Conservation (phyloP, 2,329 filamentous ascomycete species). For the Aspergillus versicolor region DNA sequence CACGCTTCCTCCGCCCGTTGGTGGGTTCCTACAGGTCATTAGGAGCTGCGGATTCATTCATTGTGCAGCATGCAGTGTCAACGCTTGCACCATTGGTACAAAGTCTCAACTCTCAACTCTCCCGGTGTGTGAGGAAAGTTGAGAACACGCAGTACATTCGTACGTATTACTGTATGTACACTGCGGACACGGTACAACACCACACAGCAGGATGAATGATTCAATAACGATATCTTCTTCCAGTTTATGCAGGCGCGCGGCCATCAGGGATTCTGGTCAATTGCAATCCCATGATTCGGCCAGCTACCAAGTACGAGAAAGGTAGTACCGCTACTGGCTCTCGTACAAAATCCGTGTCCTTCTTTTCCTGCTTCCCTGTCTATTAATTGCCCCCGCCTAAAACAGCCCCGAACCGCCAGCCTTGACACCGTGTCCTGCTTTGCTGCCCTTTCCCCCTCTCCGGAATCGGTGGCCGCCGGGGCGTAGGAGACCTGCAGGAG, state of each 20-base stretch:
- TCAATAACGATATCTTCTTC: conserved; percentile 4
- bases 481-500: conserved; percentile 21
- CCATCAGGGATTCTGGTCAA: conserved; percentile 2
- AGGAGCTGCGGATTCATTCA: conserved; percentile 1
- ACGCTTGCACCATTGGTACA: background rate
- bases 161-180: background rate
- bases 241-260: background rate
- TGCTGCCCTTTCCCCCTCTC: conserved; percentile 26
- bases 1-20: background rate
- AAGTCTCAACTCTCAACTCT: background rate
- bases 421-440: conserved; percentile 16
- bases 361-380: background rate
- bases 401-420: conserved; percentile 10
- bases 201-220: background rate
- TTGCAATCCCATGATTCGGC: conserved; percentile 1
- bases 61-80: conserved; percentile 2
- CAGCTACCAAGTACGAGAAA: conserved; percentile 1
- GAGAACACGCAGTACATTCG: background rate
- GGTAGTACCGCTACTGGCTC: background rate
- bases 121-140: background rate
- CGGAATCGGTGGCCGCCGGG: conserved; percentile 23
- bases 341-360: conserved; percentile 4
- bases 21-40: conserved; percentile 3
- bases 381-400: conserved; percentile 2
- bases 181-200: background rate